Evolutionary conservation across 495 filamentous ascomycete genomes (phyloP), one percentile per base, ranked within the genome.

Genomic region (Arthonia radiata): DNA sequence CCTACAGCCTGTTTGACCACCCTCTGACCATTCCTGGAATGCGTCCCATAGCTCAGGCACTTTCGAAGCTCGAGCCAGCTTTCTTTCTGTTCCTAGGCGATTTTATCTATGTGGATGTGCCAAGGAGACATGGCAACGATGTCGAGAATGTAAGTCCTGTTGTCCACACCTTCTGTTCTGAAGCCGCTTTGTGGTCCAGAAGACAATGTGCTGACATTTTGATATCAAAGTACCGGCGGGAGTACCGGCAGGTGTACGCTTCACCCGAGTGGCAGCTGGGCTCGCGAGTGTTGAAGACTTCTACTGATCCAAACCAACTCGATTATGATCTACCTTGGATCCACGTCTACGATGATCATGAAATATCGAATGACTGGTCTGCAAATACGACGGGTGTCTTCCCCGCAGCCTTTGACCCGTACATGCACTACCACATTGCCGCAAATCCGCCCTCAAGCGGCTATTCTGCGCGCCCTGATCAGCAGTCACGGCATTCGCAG

Each of bases 81-180:
- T 94, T 97, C 37, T 93, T 97, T 82, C 61, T 97, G 14, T 97
- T 97, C 56, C 65, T 97, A 0, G 86, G 83, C n/a, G 86, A 97
- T 42, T 97, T 93, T 44, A 91, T 97, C 43, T 97, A 97, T 43
- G 70, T 89, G 34, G 86, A 97, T 32, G 79, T 93, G 0, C 86
- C 86, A 0, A 56, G 62, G 16, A 67, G 71, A 18, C 72, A 79
- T 36, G 81, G 78, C 8, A 66, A 56, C 12, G 56, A 61, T 3
- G 51, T 60, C 6, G 66, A 75, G 24, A 66, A 71, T 40, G n/a
- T n/a, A n/a, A n/a, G n/a, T n/a, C n/a, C n/a, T n/a, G n/a, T n/a
- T n/a, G n/a, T n/a, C n/a, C n/a, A n/a, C n/a, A n/a, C n/a, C n/a
- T n/a, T n/a, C n/a, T n/a, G n/a, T n/a, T n/a, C n/a, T n/a, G n/a